Percentiles rank a stretch among this genome's conserved stretches.
Conservation (phyloP, 441 rosid genomes). For the Bruguiera hainesii region DNA sequence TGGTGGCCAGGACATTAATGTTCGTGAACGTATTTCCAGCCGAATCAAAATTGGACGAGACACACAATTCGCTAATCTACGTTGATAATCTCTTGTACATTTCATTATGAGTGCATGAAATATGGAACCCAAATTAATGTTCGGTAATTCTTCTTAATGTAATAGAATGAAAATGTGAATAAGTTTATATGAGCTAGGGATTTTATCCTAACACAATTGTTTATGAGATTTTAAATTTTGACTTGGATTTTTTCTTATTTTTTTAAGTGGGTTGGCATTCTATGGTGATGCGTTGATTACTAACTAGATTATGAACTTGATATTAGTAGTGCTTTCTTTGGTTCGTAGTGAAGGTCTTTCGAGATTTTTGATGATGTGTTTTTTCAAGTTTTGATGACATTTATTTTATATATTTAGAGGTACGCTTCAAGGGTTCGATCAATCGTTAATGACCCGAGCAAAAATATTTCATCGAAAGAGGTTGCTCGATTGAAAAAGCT, state of each 20-base stretch:
- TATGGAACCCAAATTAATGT: neutral
- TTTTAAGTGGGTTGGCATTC: no score
- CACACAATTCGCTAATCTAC: constrained; percentile 80
- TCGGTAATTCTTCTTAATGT: neutral
- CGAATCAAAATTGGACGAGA: constrained; percentile 89
- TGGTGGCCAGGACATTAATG: constrained; percentile 81
- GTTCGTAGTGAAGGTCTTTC: no score
- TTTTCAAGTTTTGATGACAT: neutral
- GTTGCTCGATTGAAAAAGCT: constrained; percentile 78
- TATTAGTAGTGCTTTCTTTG: neutral
- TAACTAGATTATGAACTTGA: neutral
- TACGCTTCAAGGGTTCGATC: constrained; percentile 93
- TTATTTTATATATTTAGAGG: constrained; percentile 31
- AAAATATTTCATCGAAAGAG: constrained; percentile 82
- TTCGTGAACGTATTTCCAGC: constrained; percentile 91
- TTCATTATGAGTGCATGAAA: neutral
- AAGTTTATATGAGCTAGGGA: no score
- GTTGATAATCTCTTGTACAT: constrained; percentile 13
- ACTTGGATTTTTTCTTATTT: no score
- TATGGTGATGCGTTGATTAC: no score
- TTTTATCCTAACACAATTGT: no score
- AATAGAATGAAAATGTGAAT: no score
- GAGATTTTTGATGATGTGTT: neutral
- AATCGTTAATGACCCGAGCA: constrained; percentile 85
- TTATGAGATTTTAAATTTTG: no score